Evolutionary conservation across 2,329 filamentous ascomycete species (phyloP), one percentile per base, ranked within the genome.

Genomic region (Akanthomyces dipterigenus): DNA sequence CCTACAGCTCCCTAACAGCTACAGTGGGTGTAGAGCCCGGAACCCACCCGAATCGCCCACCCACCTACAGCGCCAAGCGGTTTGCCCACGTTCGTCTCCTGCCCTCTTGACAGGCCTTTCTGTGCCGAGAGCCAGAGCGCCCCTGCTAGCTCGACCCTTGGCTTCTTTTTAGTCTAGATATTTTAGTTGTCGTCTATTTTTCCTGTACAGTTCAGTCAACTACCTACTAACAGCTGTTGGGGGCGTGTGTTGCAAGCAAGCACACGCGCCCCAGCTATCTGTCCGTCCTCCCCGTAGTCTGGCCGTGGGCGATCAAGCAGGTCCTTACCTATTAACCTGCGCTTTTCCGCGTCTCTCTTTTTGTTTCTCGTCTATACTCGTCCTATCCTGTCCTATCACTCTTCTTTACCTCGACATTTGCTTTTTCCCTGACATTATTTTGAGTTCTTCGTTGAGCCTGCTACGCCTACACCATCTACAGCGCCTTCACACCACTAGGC

Each of bases 21-120:
- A n/a, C n/a, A n/a, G n/a, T n/a, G n/a, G n/a, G n/a, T n/a, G n/a
- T n/a, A 16, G 1, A 16, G 12, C 22, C 22, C 5, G 45, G 45
- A 48, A 26, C 28, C 55, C 55, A 42, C 55, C 34, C 24, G 45
- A 22, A 22, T 56, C 46, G n/a, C 7, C 20, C n/a, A 14, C 20
- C 42, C 40, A 56, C 54, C 56, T 50, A 20, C 55, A 58, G 34
- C 48, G 56, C 56, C 56, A 60, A 60, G 56, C 38, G 16, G 36
- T 34, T 60, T 53, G 40, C 57, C 57, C 57, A 60, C 57, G 57
- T 60, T 60, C 20, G 24, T 43, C 49, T 46, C 48, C 43, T 45
- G 57, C 26, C 14, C 40, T 38, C 48, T 46, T 49, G 50, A 55
- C 50, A 61, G 50, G 42, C 50, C 42, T 55, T 34, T 55, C 49